Percentiles rank a stretch among this genome's conserved stretches.
phyloP scores from a whole-genome alignment of 2,329 filamentous ascomycete genomes.

The Fusarium foetens region DNA sequence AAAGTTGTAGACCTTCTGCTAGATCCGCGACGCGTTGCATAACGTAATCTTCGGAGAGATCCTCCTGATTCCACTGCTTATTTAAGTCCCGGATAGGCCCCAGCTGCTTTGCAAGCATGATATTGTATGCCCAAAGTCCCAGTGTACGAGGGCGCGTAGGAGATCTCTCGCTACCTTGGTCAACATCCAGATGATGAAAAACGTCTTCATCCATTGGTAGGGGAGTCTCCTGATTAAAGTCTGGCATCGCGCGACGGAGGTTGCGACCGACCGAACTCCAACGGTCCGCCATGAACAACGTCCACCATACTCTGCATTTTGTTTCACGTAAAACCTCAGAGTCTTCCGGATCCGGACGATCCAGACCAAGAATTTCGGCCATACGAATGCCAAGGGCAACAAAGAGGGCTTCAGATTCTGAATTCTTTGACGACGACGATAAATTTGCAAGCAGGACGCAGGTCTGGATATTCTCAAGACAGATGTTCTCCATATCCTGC shows the following conservation, averaged over 20 bases:
- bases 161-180: neutral
- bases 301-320: slow-evolving; percentile 19
- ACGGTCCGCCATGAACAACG: slow-evolving; percentile 8
- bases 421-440: slow-evolving; percentile 2
- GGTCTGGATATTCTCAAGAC: slow-evolving; percentile 11
- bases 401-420: slow-evolving; percentile 12
- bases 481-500: slow-evolving; percentile 7
- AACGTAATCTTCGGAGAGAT: neutral
- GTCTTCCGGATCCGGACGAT: neutral
- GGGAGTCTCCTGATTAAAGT: slow-evolving; percentile 7
- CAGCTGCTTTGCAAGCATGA: slow-evolving; percentile 8
- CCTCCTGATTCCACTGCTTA: slow-evolving; percentile 8
- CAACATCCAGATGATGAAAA: neutral
- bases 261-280: slow-evolving; percentile 12
- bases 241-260: slow-evolving; percentile 10
- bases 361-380: slow-evolving; percentile 5
- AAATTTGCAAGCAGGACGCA: slow-evolving; percentile 9
- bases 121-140: slow-evolving; percentile 11
- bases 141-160: neutral
- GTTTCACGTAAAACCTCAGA: slow-evolving; percentile 3
- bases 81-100: slow-evolving; percentile 4
- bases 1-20: neutral
- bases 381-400: slow-evolving; percentile 8
- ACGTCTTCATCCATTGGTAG: slow-evolving; percentile 14
- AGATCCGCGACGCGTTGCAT: slow-evolving; percentile 8